Evolutionary conservation across 139 green algal genomes (phyloP).

Genomic region (Coccomyxa sp.): DNA sequence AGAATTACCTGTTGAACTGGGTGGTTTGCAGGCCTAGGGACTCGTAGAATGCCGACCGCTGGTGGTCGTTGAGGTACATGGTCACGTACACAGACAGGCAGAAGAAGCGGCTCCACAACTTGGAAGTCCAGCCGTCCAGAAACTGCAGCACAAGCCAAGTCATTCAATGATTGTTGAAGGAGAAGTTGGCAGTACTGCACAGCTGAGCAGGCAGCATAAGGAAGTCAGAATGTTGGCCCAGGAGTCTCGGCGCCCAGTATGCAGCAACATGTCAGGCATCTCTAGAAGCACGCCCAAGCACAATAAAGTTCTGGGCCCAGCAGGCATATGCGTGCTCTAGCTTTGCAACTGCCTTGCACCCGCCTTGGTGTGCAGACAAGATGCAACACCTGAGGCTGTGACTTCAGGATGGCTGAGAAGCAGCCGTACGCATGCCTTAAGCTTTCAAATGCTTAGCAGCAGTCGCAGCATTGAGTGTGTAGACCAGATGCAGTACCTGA

Average conservation of each 20-base stretch:
- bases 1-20: slow-evolving; percentile 79
- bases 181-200: not conserved
- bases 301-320: too few species aligned
- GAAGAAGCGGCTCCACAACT: slow-evolving; percentile 98
- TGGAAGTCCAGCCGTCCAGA: slow-evolving; percentile 41
- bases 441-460: too few species aligned
- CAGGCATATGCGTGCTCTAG: too few species aligned
- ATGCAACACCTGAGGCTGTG: slow-evolving; percentile 81
- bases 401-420: slow-evolving; percentile 91
- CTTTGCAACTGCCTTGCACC: too few species aligned
- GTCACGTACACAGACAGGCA: slow-evolving; percentile 99
- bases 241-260: too few species aligned
- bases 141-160: not conserved
- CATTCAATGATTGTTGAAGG: not conserved
- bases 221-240: too few species aligned
- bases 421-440: too few species aligned
- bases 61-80: slow-evolving; percentile 99
- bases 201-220: not conserved
- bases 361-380: too few species aligned
- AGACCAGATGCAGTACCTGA: too few species aligned
- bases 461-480: too few species aligned
- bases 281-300: too few species aligned
- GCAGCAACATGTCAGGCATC: too few species aligned
- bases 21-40: slow-evolving; percentile 91
- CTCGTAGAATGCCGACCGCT: slow-evolving; percentile 89